Base-by-base conservation (phyloP, 306 rosid species). In the Fagus sylvatica region DNA sequence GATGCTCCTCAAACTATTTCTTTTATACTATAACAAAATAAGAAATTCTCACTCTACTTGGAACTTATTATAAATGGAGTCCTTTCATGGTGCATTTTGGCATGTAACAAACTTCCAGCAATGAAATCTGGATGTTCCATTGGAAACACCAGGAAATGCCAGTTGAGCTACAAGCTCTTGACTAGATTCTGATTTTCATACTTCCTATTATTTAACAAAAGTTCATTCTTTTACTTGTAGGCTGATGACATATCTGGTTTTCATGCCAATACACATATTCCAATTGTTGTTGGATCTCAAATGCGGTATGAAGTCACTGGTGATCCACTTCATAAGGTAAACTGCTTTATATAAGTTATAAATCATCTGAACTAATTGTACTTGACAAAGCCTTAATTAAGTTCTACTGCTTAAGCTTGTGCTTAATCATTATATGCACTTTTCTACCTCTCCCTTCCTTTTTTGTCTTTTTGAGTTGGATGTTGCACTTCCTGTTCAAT, bases 231-330 rank as follows among this genome's bases (percentile, higher is more conserved):
- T 51, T 69, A 55, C 57, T 64, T 82, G 78, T 57, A 94, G 98
- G 94, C 94, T 32, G 86, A 89, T 55, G 96, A 90, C 79, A 84
- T 94, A 82, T 32, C 94, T 66, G 84, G 85, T 72, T 79, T 87
- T 79, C 98, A 94, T 73, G 72, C 91, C 66, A 94, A 94, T 83
- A 91, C 98, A 7, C 98, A 94, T 85, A 88, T 94, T 22, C 98
- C 98, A 71, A 2, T 94, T 75, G 91, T 94, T 68, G 53, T 94
- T 77, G 98, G 98, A 81, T 34, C 96, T 85, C 98, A 94, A 88
- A 64, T 72, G 90, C 97, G 98, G 46, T 91, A 91, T 74, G 98
- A 94, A 88, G 66, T 87, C 81, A 86, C 89, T 1, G 98, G 98
- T 6, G 98, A 94, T 81, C 96, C 94, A n/a, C 88, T 91, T 78